Base-by-base conservation (phyloP, 108 stramenopile species). In the Cyclotella atomus region DNA sequence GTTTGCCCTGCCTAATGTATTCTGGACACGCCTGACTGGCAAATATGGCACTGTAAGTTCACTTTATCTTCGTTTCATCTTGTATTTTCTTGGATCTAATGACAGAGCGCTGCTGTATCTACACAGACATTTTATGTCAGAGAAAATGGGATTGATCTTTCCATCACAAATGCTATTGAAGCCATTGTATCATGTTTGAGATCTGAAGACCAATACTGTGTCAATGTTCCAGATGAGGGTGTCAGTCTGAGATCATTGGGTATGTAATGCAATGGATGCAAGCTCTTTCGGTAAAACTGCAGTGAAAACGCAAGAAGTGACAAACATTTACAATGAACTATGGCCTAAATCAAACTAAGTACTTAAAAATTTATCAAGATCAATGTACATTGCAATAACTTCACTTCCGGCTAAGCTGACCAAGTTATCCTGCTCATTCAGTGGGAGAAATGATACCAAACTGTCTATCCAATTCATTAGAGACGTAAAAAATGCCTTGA, bases 101-200 rank as follows among this genome's bases (percentile, higher is more conserved):
- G 38, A 56, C n/a, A 12, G n/a, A 30, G 5, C 32, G 9, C 30
- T 29, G 14, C 10, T 1, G 12, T 12, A 30, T 16, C 56, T 2
- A 16, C 20, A 20, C 2, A 83, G 75, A 89, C 89, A 12, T 95
- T 92, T 59, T 95, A 79, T 67, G 93, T 95, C 19, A 84, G 69
- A 30, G 93, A 95, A 27, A 95, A 95, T 76, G 93, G 93, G 1
- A 88, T 95, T 59, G 93, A 95, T 71, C 62, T 95, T 12, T 79
- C 93, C 23, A 87, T 92, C 24, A 86, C 75, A 10, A 91, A 91
- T 82, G 91, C 93, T 2, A 85, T 95, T 60, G 93, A 95, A 66
- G 85, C 91, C 2, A 89, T 92, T 65, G 87, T 85, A 29, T 65
- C 85, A 2, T 95, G 93, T 60, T 69, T 95, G 28, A 70, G 93